These are phyloP conservation scores for Penicillium sp. DNA, from an alignment of 2,329 filamentous ascomycete species.

Conservation along the genomic window DNA sequence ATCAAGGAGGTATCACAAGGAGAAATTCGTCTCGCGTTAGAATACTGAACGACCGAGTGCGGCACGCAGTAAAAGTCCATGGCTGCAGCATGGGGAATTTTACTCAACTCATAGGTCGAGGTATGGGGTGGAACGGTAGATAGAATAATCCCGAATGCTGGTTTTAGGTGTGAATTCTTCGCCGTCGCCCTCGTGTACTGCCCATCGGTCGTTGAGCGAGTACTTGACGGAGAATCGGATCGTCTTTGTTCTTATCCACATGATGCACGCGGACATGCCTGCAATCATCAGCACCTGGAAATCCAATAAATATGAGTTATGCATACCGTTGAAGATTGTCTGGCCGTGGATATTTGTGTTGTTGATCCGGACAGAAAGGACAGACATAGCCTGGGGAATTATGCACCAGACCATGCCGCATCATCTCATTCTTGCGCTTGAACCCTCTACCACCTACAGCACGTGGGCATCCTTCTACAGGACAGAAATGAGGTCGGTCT, in stretches of 20 bases:
- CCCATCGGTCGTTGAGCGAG: slow-evolving; percentile 81
- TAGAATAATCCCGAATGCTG: not conserved
- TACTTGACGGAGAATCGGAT: slow-evolving; percentile 72
- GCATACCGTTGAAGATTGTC: slow-evolving; percentile 86
- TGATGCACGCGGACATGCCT: slow-evolving; percentile 94
- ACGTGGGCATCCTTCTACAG: slow-evolving; percentile 52
- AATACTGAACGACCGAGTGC: too few relatives aligned
- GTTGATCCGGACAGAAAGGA: slow-evolving; percentile 87
- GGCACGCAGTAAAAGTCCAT: too few relatives aligned
- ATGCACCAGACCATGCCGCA: slow-evolving; percentile 79
- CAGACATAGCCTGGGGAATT: slow-evolving; percentile 92
- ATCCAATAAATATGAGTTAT: not conserved
- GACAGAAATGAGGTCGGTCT: slow-evolving; percentile 59
- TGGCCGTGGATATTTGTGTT: slow-evolving; percentile 89
- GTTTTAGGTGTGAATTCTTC: slow-evolving; percentile 44
- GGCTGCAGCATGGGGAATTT: too few relatives aligned
- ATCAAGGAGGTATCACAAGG: slow-evolving; percentile 17
- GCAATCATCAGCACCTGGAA: not conserved
- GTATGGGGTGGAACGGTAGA: slow-evolving; percentile 1
- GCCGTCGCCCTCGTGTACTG: slow-evolving; percentile 69
- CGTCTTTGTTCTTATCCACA: slow-evolving; percentile 81
- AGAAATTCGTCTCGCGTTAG: slow-evolving; percentile 20
- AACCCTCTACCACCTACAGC: slow-evolving; percentile 60
- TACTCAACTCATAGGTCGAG: too few relatives aligned
- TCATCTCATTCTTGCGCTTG: slow-evolving; percentile 66